phyloP scores from a whole-genome alignment of 2,329 filamentous ascomycete species.

The Aspergillus brasiliensis region DNA sequence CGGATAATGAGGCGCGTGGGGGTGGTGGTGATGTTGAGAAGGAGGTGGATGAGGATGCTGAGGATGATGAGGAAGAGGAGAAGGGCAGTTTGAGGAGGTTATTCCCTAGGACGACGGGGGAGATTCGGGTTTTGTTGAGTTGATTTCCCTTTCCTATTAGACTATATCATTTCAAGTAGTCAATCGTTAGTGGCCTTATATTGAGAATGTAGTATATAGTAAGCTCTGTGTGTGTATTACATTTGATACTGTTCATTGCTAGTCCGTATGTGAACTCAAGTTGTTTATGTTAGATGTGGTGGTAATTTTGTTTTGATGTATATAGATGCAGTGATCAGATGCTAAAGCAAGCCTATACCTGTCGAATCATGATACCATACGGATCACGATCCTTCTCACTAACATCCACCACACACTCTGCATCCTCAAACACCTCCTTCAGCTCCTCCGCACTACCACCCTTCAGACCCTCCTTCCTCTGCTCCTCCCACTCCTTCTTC shows the following conservation, averaged over 20 bases:
- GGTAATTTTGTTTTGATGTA: neutral
- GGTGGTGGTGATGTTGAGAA: slow-evolving; percentile 30
- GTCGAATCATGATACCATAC: slow-evolving; percentile 69
- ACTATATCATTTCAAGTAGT: too few species aligned
- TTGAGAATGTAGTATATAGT: too few species aligned
- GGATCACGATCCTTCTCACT: slow-evolving; percentile 85
- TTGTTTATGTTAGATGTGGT: neutral
- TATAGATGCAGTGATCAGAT: too few species aligned
- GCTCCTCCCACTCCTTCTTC: slow-evolving; percentile 55
- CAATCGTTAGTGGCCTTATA: too few species aligned
- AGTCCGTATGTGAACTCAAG: neutral
- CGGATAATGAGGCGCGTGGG: slow-evolving; percentile 53
- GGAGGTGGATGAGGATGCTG: slow-evolving; percentile 32
- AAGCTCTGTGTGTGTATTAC: neutral
- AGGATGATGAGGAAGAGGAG: slow-evolving; percentile 38
- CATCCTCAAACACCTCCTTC: slow-evolving; percentile 54
- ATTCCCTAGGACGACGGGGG: slow-evolving; percentile 65
- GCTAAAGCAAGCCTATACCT: slow-evolving; percentile 1
- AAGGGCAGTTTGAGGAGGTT: slow-evolving; percentile 53
- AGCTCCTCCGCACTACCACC: slow-evolving; percentile 34
- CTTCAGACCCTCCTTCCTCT: slow-evolving; percentile 46
- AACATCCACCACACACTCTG: slow-evolving; percentile 66
- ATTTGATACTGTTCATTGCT: neutral
- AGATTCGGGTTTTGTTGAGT: slow-evolving; percentile 65
- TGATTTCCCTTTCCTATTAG: slow-evolving; percentile 29